Evolutionary conservation across 768 basidiomycete genomes (phyloP).

Genomic region (Mycena polygramma): DNA sequence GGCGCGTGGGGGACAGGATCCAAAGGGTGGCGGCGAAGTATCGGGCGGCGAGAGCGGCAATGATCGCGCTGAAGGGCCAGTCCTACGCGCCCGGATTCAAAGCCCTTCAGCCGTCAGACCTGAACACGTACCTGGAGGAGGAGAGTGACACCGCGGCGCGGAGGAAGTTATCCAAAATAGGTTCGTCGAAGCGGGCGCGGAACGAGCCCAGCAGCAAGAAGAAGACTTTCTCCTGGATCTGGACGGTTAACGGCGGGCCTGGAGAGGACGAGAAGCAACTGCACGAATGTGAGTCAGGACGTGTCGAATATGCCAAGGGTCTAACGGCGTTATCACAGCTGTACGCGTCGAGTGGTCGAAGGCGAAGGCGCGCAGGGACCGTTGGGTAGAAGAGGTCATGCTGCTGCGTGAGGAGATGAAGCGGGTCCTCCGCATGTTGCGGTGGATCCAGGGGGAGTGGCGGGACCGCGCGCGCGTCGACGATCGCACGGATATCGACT

Average conservation of each 20-base stretch:
- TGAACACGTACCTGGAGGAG: not conserved
- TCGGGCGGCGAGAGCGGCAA: not conserved
- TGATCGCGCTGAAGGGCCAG: not conserved
- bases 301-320: no score
- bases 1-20: slow-evolving; percentile 2
- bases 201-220: no score
- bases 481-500: not conserved
- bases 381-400: not conserved
- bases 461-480: not conserved
- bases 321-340: not conserved
- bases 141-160: slow-evolving; percentile 1
- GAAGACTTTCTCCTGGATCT: slow-evolving; percentile 15
- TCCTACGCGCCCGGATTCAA: not conserved
- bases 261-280: not conserved
- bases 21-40: not conserved
- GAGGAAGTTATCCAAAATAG: not conserved
- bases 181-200: no score
- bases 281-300: slow-evolving; percentile 5
- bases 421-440: not conserved
- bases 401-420: slow-evolving; percentile 3
- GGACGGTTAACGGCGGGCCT: slow-evolving; percentile 9
- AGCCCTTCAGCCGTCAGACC: not conserved
- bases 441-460: not conserved
- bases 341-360: not conserved
- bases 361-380: not conserved